phyloP scores from a whole-genome alignment of 2,329 filamentous ascomycete genomes.

The Hypoxylon sp. region DNA sequence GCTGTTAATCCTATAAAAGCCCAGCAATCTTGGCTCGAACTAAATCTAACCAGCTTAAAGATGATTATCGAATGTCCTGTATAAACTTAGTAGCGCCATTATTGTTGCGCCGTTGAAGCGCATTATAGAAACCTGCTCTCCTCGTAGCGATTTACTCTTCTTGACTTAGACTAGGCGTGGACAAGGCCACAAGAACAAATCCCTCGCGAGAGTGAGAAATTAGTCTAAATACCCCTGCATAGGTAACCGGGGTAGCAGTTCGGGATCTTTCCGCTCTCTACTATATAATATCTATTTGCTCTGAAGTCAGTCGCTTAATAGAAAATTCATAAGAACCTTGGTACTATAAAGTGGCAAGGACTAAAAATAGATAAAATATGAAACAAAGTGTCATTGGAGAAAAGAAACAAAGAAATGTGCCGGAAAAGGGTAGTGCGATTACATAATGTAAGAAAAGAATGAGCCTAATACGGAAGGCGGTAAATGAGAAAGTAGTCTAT shows the following conservation, averaged over 20 bases:
- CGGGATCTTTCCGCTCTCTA: neutral
- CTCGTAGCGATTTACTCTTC: neutral
- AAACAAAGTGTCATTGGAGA: neutral
- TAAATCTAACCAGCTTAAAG: neutral
- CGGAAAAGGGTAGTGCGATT: neutral
- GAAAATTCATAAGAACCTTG: neutral
- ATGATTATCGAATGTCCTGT: neutral
- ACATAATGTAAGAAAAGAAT: neutral
- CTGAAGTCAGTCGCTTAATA: neutral
- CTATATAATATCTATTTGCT: neutral
- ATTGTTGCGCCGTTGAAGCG: neutral
- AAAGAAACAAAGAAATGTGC: neutral
- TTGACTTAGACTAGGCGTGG: neutral
- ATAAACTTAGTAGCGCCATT: slow-evolving; percentile 1
- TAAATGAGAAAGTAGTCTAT: slow-evolving; percentile 12
- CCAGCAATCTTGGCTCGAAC: neutral
- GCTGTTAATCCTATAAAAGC: neutral
- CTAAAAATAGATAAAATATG: neutral
- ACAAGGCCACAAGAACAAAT: neutral
- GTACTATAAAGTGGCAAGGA: neutral
- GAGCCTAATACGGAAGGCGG: slow-evolving; percentile 20
- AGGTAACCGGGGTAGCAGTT: neutral
- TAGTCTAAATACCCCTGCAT: neutral
- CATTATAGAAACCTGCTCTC: neutral
- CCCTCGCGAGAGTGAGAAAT: neutral